Evolutionary conservation across 345 rosid genomes (phyloP), one percentile per base, ranked within the genome.

Genomic region (Eucalyptus dawsonii): DNA sequence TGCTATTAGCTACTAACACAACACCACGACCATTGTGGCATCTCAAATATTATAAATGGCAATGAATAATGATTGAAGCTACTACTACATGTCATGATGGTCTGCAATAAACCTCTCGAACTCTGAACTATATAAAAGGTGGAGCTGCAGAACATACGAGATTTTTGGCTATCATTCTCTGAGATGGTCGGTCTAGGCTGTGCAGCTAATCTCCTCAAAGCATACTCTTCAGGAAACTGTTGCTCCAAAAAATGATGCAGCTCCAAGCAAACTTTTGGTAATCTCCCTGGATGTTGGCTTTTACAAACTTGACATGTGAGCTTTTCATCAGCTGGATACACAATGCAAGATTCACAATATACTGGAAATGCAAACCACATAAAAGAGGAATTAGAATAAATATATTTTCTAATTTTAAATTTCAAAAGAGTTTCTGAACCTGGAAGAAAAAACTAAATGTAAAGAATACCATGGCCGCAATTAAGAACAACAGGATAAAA

Each of bases 381-480:
- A 44, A 50, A 25, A 86, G 62, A 44, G 53, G 16, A 81, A 4
- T 31, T 49, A 72, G 21, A 31, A 91, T 49, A 72, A 50, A 11
- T 44, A 60, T 29, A 21, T 87, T 80, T 86, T 11, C 22, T 62
- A n/a, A 34, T 58, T 10, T 34, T 40, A 42, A 6, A 89, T 62
- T 80, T 9, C 87, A 47, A 65, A 67, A 83, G 86, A 76, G 1
- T 76, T 37, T 76, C 85, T 22, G 29, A 6, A 76, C 47, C 47
- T 10, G 42, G 83, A 76, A 76, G 83, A 40, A 3, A 14, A 76
- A 65, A 76, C 29, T 76, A 90, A 88, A 81, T 29, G 50, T 11
- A 67, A 92, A 67, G 34, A 19, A 42, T 96, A 97, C 99, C 99
- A 91, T 97, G 98, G 90, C 99, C 98, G 67, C 97, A 97, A 88